phyloP scores from a whole-genome alignment of 2,329 filamentous ascomycete genomes.

The Trichoderma oligosporum region DNA sequence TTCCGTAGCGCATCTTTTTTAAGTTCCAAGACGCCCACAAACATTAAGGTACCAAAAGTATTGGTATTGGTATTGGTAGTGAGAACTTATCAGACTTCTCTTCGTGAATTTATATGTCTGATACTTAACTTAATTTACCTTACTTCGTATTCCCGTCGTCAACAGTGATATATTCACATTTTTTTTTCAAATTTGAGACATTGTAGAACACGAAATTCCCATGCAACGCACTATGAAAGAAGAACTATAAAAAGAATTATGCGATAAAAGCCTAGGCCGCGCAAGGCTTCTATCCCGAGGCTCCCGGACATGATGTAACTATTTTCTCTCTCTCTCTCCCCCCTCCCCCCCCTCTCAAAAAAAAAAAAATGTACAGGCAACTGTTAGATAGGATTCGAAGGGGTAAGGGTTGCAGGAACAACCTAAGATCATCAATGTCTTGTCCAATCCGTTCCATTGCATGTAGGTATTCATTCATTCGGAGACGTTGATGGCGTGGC shows the following conservation, averaged over 20 bases:
- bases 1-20: no score
- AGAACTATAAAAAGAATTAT: constrained; percentile 1
- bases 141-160: no score
- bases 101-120: no score
- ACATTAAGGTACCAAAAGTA: no score
- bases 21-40: no score
- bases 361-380: not conserved
- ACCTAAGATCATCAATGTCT: not conserved
- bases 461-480: no score
- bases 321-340: not conserved
- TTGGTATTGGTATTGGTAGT: no score
- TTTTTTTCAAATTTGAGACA: not conserved
- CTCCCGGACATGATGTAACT: not conserved
- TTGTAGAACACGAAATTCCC: not conserved
- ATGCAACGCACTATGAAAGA: no score
- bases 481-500: constrained; percentile 3
- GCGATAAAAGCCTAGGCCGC: constrained; percentile 4
- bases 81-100: no score
- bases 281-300: constrained; percentile 1
- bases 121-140: no score
- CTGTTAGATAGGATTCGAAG: not conserved
- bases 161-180: no score
- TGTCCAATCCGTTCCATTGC: constrained; percentile 5
- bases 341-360: no score
- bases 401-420: not conserved